Evolutionary conservation across 1,284 basidiomycete species (phyloP), one percentile per base, ranked within the genome.

Genomic region (Cryptococcus floricola): DNA sequence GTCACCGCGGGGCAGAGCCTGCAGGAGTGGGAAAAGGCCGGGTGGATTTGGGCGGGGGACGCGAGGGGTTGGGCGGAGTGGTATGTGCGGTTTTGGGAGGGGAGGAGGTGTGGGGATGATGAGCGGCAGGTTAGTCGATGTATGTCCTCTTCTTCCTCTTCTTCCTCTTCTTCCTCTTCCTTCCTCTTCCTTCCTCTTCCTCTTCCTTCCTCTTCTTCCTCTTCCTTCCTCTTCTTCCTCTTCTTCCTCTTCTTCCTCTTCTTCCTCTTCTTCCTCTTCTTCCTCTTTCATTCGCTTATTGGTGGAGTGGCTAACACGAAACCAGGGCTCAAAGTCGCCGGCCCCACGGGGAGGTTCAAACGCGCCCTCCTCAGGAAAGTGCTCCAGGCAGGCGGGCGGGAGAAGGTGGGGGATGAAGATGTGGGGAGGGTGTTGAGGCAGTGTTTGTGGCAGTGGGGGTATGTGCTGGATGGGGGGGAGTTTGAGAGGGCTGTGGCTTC

Each of bases 1-100:
- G 76, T 78, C 16, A 68, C 73, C 45, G 79, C 79, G 0, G 79
- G 79, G 1, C 79, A 80, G 54, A 68, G 69, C 13, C 63, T 80
- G 18, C 67, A 71, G 47, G 78, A 79, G 39, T 80, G 79, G 79
- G 79, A 80, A 55, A 75, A 78, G 51, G 69, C 74, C 5, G 78
- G 79, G 2, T 80, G 79, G 79, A 76, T 80, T 19, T 74, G 73
- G 59, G 43, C 56, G 4, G 74, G 69, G 10, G 79, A 80, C 68
- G 78, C 79, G 7, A 56, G 79, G 25, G 79, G 79, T 16, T 80
- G 79, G 79, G 79, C 78, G 25, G 70, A 78, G 57, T 78, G 76
- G 76, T 80, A 80, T 68, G 62, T 68, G 16, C 65, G 78, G 14
- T 80, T 80, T 64, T 80, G 76, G 63, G 64, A 72, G n/a, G 79